Evolutionary conservation across 257 asterid genomes (phyloP).

Genomic region (Solanum tacnaense): DNA sequence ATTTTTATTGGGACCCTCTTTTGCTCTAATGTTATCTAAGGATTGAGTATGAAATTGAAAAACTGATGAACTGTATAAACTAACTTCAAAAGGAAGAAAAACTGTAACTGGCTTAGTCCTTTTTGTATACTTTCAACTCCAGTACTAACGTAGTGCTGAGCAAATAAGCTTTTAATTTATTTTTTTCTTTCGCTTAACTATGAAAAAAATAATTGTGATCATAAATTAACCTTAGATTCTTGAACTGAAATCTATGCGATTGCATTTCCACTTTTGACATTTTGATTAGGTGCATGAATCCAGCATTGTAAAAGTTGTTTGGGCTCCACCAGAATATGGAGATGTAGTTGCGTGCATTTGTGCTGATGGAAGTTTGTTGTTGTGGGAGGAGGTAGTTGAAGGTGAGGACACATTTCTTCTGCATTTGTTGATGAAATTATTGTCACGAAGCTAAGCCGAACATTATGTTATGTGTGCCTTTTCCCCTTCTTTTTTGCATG

Average conservation of each 20-base stretch:
- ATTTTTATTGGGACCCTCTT: background rate
- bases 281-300: slow-evolving; percentile 40
- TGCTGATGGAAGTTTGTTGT: slow-evolving; percentile 54
- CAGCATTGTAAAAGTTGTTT: slow-evolving; percentile 55
- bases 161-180: background rate
- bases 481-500: background rate
- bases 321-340: slow-evolving; percentile 86
- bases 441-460: background rate
- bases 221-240: background rate
- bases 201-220: background rate
- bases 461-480: background rate
- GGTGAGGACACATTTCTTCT: slow-evolving; percentile 21
- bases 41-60: background rate
- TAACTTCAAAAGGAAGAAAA: background rate
- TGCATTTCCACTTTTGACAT: background rate
- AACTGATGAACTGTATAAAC: background rate
- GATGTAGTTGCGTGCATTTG: slow-evolving; percentile 70
- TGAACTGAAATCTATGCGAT: background rate
- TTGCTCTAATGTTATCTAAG: background rate
- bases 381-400: slow-evolving; percentile 76
- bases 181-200: background rate
- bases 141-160: background rate
- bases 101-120: background rate
- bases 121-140: background rate
- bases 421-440: background rate